phyloP scores from a whole-genome alignment of 176 grass and related monocot genomes.

The Pontederia paniculata region DNA sequence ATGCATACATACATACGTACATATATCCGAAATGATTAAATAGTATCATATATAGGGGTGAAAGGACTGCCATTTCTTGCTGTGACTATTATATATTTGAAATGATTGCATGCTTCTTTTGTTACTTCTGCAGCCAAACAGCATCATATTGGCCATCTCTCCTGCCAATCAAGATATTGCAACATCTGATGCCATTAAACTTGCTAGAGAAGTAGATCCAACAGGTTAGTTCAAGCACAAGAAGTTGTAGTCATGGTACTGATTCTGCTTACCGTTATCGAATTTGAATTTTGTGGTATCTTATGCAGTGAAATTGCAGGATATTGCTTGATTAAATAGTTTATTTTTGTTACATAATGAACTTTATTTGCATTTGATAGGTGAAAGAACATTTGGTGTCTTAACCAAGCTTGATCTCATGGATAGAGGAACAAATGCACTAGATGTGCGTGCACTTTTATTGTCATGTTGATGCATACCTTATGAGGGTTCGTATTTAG shows the following conservation, averaged over 20 bases:
- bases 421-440: constrained; percentile 75
- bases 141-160: constrained; percentile 45
- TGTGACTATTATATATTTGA: no score
- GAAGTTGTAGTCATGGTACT: not conserved
- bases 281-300: no score
- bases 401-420: constrained; percentile 85
- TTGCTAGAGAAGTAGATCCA: constrained; percentile 37
- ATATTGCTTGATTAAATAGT: constrained; percentile 4
- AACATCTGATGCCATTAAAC: constrained; percentile 37
- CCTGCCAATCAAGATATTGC: constrained; percentile 45
- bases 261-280: not conserved
- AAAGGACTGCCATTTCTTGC: no score
- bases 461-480: not conserved
- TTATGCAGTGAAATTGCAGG: not conserved
- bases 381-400: constrained; percentile 85
- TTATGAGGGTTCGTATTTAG: not conserved
- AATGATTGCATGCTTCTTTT: no score
- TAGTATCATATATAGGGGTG: no score
- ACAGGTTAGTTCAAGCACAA: constrained; percentile 17
- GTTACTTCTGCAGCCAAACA: constrained; percentile 24
- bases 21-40: no score
- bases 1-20: no score
- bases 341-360: not conserved
- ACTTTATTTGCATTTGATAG: constrained; percentile 23
- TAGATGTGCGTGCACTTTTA: constrained; percentile 46